Conservation (phyloP, 2,329 filamentous ascomycete genomes). For the Monosporascus ibericus region DNA sequence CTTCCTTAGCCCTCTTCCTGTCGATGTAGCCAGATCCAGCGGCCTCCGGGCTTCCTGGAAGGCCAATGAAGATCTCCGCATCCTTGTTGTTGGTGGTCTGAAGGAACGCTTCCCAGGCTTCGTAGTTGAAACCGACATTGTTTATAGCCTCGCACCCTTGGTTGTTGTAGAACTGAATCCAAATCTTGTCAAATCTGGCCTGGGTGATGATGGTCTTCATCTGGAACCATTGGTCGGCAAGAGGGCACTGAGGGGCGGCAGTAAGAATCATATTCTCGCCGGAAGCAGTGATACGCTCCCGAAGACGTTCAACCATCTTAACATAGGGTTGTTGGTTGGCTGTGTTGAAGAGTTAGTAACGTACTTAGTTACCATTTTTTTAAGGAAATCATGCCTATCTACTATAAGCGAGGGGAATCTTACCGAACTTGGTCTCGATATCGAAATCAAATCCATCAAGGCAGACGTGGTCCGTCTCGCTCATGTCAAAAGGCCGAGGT, state of each 20-base stretch:
- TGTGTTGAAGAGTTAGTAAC: slow-evolving; percentile 4
- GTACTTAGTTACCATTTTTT: not conserved
- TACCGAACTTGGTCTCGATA: slow-evolving; percentile 19
- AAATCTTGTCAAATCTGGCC: slow-evolving; percentile 31
- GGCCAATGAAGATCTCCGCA: slow-evolving; percentile 40
- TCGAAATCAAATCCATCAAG: slow-evolving; percentile 23
- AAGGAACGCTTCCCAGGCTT: slow-evolving; percentile 33
- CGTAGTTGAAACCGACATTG: slow-evolving; percentile 33
- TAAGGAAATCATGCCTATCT: not conserved
- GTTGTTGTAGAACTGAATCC: slow-evolving; percentile 47
- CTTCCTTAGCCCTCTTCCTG: slow-evolving; percentile 25
- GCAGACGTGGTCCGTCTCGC: slow-evolving; percentile 5
- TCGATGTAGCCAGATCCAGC: slow-evolving; percentile 29
- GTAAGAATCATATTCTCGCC: slow-evolving; percentile 26
- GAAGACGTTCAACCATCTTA: slow-evolving; percentile 18
- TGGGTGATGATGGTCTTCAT: slow-evolving; percentile 36
- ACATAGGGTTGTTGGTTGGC: slow-evolving; percentile 17
- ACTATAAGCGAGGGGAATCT: not conserved
- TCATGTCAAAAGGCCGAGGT: slow-evolving; percentile 16
- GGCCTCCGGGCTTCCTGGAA: slow-evolving; percentile 27
- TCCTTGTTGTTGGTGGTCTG: slow-evolving; percentile 28
- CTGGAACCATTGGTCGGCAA: slow-evolving; percentile 29
- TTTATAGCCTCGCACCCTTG: slow-evolving; percentile 27
- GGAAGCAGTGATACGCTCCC: slow-evolving; percentile 10
- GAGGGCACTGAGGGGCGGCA: slow-evolving; percentile 39